Evolutionary conservation across 139 green algal genomes (phyloP).

Genomic region (Edaphochlamys debaryana): DNA sequence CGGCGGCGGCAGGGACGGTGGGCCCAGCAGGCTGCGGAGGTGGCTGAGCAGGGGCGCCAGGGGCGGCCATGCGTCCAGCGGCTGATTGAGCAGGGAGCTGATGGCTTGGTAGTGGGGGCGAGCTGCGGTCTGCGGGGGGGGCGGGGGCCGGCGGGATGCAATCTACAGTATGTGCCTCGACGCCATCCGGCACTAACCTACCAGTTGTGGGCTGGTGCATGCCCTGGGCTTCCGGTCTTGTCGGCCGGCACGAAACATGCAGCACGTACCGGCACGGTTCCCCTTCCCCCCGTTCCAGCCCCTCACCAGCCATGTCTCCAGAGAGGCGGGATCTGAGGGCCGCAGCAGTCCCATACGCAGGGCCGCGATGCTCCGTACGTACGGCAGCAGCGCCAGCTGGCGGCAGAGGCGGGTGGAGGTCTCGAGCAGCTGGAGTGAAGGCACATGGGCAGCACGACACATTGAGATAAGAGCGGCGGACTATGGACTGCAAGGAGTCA

Average conservation of each 20-base stretch:
- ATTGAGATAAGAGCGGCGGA: no score
- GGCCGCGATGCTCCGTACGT: not conserved
- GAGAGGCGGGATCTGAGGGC: not conserved
- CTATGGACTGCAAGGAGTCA: no score
- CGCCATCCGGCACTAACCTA: no score
- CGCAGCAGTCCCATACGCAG: not conserved
- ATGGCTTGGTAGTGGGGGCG: slow-evolving; percentile 32
- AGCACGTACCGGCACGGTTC: no score
- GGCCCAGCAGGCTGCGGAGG: no score
- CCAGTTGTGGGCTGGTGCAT: no score
- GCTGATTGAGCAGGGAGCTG: not conserved
- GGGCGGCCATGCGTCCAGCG: not conserved
- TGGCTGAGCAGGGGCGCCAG: not conserved
- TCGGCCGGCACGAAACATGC: no score
- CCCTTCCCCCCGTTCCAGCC: no score
- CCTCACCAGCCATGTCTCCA: not conserved
- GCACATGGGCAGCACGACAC: no score
- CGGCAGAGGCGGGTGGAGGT: not conserved
- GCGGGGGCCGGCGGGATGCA: not conserved
- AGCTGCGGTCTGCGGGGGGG: not conserved
- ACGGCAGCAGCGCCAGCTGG: not conserved
- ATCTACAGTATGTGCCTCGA: no score
- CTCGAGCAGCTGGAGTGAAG: not conserved
- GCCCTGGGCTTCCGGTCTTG: no score
- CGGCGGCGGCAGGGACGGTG: no score